Evolutionary conservation across 2,329 filamentous ascomycete species (phyloP).

Genomic region (Sclerotinia glacialis): DNA sequence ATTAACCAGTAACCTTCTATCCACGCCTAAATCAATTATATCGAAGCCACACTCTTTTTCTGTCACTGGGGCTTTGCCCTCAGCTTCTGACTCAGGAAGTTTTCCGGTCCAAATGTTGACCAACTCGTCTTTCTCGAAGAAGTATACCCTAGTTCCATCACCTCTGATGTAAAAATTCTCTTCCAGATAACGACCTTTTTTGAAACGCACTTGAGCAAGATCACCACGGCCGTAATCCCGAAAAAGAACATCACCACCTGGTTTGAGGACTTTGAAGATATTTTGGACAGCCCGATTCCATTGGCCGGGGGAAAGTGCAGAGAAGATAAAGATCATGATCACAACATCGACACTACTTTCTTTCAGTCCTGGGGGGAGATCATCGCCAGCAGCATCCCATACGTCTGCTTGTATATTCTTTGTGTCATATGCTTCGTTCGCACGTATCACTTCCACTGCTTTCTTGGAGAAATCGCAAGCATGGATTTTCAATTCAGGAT

Average conservation of each 20-base stretch:
- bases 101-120: slow-evolving; percentile 69
- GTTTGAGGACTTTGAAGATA: slow-evolving; percentile 78
- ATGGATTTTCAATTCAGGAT: slow-evolving; percentile 77
- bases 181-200: slow-evolving; percentile 87
- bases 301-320: slow-evolving; percentile 78
- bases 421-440: slow-evolving; percentile 71
- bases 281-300: slow-evolving; percentile 83
- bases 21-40: slow-evolving; percentile 74
- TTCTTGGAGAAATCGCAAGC: slow-evolving; percentile 96
- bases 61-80: slow-evolving; percentile 22
- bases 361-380: slow-evolving; percentile 71
- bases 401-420: slow-evolving; percentile 81
- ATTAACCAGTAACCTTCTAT: slow-evolving; percentile 89
- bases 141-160: slow-evolving; percentile 95
- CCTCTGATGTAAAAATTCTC: slow-evolving; percentile 98
- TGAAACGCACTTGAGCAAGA: slow-evolving; percentile 93
- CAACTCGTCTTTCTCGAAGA: slow-evolving; percentile 87
- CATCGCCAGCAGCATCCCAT: slow-evolving; percentile 79
- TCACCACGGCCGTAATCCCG: slow-evolving; percentile 95
- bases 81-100: slow-evolving; percentile 21
- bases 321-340: slow-evolving; percentile 96
- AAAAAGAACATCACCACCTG: slow-evolving; percentile 90
- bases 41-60: slow-evolving; percentile 53
- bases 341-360: slow-evolving; percentile 87
- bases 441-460: slow-evolving; percentile 88